These are phyloP conservation scores for Porphyra umbilicalis DNA, from an alignment of 31 red algal species.

Conservation along the genomic window DNA sequence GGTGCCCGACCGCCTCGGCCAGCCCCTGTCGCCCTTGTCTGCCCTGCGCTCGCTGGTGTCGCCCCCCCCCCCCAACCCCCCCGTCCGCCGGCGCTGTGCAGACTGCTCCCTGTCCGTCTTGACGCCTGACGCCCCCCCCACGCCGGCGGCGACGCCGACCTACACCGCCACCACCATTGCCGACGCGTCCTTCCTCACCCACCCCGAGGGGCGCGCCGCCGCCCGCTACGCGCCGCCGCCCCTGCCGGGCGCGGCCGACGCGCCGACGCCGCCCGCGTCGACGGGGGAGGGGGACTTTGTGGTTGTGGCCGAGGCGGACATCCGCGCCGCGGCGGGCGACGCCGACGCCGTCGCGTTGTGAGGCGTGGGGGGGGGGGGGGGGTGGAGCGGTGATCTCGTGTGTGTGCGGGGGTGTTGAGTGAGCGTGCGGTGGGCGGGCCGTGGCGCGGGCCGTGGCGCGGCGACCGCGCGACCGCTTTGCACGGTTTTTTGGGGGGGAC, in stretches of 20 bases:
- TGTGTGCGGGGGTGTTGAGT: too few relatives aligned
- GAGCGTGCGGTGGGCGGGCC: too few relatives aligned
- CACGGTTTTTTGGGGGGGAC: background rate
- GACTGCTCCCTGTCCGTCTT: background rate
- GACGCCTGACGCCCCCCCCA: background rate
- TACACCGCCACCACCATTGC: background rate
- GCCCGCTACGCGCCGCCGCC: background rate
- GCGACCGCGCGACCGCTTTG: background rate
- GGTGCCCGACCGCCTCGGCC: background rate
- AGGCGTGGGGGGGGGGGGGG: background rate
- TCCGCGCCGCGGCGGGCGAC: background rate
- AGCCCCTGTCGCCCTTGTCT: background rate
- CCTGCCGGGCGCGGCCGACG: background rate
- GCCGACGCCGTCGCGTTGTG: too few relatives aligned
- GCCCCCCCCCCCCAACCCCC: too few relatives aligned
- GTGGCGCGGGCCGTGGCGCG: too few relatives aligned
- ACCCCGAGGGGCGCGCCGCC: background rate
- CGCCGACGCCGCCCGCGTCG: background rate
- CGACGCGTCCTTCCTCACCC: background rate
- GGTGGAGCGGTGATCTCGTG: too few relatives aligned
- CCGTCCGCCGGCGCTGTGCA: background rate
- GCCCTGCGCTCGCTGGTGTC: background rate
- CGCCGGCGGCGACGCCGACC: background rate
- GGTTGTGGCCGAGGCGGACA: background rate
- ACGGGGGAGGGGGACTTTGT: background rate